Evolutionary conservation across 352 stramenopile genomes (phyloP).

Genomic region (Phytophthora ohioensis): DNA sequence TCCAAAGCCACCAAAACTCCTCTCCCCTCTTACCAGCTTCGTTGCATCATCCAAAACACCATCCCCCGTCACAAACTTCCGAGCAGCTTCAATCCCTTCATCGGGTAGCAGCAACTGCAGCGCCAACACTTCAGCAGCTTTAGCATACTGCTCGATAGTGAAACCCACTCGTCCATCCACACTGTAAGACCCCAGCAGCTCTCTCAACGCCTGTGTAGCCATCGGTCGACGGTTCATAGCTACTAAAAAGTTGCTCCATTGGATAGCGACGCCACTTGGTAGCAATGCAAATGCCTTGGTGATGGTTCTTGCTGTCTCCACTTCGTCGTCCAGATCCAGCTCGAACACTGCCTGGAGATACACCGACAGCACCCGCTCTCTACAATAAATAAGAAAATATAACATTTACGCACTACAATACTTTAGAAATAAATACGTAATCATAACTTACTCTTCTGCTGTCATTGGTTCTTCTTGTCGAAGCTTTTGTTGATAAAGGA

Average conservation of each 20-base stretch:
- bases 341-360: conserved; percentile 79
- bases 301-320: conserved; percentile 56
- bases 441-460: conserved; percentile 30
- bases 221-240: conserved; percentile 57
- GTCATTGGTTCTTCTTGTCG: conserved; percentile 32
- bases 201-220: conserved; percentile 42
- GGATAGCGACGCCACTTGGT: conserved; percentile 44
- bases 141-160: conserved; percentile 35
- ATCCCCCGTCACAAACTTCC: conserved; percentile 46
- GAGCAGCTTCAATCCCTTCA: conserved; percentile 47
- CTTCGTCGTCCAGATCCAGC: conserved; percentile 60
- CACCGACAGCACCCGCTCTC: conserved; percentile 66
- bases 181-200: conserved; percentile 33
- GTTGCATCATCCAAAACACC: conserved; percentile 48
- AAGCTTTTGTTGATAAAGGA: conserved; percentile 4
- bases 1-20: not conserved
- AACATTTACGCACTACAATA: not conserved
- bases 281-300: conserved; percentile 54
- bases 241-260: conserved; percentile 75
- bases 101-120: conserved; percentile 59
- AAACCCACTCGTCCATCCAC: not conserved
- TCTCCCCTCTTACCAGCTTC: conserved; percentile 47
- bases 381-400: conserved; percentile 22
- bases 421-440: not conserved
- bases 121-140: conserved; percentile 49